Evolutionary conservation across 192 early-diverging fungal genomes (phyloP).

Genomic region (Dimargaris verticillata): DNA sequence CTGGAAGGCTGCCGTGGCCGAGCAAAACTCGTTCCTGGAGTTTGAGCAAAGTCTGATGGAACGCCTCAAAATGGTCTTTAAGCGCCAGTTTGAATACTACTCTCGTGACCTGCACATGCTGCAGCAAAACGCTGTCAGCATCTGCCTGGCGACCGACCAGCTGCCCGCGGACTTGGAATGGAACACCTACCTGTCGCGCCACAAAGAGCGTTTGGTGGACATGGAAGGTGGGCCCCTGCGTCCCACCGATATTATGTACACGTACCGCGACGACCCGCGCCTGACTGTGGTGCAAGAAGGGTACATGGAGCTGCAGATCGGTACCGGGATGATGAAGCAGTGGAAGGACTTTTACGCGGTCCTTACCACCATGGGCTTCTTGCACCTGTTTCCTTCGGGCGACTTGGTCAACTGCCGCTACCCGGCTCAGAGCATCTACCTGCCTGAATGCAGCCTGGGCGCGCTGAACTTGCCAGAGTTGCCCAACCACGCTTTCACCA

Average conservation of each 20-base stretch:
- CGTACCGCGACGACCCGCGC: conserved; percentile 10
- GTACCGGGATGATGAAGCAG: background rate
- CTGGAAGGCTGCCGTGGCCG: conserved; percentile 8
- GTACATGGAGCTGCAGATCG: conserved; percentile 8
- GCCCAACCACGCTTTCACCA: conserved; percentile 7
- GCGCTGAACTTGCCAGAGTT: conserved; percentile 6
- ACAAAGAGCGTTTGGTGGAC: conserved; percentile 6
- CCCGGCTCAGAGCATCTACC: conserved; percentile 1
- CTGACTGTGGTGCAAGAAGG: conserved; percentile 8
- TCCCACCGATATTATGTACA: conserved; percentile 3
- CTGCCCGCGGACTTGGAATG: conserved; percentile 4
- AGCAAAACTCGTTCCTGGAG: conserved; percentile 10
- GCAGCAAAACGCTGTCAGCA: conserved; percentile 3
- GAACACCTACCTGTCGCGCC: background rate
- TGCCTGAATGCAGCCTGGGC: conserved; percentile 8
- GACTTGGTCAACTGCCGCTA: conserved; percentile 11
- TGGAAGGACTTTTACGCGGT: conserved; percentile 11
- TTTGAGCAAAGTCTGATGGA: background rate
- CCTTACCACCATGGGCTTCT: conserved; percentile 2
- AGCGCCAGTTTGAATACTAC: conserved; percentile 1
- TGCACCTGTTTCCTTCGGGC: conserved; percentile 10
- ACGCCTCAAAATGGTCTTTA: conserved; percentile 5
- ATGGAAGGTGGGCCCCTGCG: background rate
- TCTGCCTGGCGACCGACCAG: background rate
- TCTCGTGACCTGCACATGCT: background rate